phyloP scores from a whole-genome alignment of 2,329 filamentous ascomycete genomes.

The Biscogniauxia mediterranea region DNA sequence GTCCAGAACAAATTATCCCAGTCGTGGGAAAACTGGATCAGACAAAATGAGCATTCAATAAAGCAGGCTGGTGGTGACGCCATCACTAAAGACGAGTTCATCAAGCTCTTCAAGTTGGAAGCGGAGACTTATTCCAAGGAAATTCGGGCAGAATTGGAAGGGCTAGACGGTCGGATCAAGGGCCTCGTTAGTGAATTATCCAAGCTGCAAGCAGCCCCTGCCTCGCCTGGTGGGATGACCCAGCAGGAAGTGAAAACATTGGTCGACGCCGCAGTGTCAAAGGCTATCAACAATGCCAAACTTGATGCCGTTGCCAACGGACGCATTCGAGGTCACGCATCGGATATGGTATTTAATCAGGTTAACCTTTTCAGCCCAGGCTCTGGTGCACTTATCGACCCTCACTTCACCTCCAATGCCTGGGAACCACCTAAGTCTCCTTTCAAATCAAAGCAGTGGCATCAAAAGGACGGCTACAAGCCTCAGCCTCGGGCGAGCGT shows the following conservation, averaged over 20 bases:
- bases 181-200: constrained; percentile 30
- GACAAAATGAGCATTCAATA: constrained; percentile 46
- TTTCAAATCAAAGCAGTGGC: constrained; percentile 27
- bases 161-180: constrained; percentile 17
- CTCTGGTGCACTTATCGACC: constrained; percentile 65
- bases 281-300: constrained; percentile 44
- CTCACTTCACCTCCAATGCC: constrained; percentile 56
- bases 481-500: constrained; percentile 50
- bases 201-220: constrained; percentile 25
- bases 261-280: constrained; percentile 41
- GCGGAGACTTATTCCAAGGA: constrained; percentile 28
- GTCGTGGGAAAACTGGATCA: constrained; percentile 53
- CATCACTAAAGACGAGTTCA: constrained; percentile 33
- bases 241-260: constrained; percentile 41
- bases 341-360: constrained; percentile 46
- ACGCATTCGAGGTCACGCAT: constrained; percentile 45
- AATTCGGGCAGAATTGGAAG: constrained; percentile 20
- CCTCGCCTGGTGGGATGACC: constrained; percentile 34
- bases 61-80: constrained; percentile 33
- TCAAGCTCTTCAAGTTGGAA: constrained; percentile 32
- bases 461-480: constrained; percentile 24
- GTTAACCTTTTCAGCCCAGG: constrained; percentile 73
- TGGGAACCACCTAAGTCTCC: constrained; percentile 39
- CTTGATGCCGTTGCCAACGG: constrained; percentile 47
- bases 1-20: constrained; percentile 35